Conservation (phyloP, 1,284 basidiomycete species). For the Boletellus deceptivus region DNA sequence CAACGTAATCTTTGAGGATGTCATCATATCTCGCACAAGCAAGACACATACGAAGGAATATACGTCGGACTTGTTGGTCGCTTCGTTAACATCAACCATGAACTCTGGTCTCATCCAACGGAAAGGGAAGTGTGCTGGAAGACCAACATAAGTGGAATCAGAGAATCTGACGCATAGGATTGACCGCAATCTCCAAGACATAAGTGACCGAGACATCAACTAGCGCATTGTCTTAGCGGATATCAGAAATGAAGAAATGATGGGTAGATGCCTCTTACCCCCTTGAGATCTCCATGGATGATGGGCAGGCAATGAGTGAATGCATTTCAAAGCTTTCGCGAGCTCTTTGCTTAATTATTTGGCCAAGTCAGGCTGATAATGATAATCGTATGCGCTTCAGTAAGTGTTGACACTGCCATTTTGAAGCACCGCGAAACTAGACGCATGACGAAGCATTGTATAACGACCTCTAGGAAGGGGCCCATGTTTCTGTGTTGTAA, state of each 20-base stretch:
- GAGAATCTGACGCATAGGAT: slow-evolving; percentile 21
- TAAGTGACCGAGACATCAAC: slow-evolving; percentile 27
- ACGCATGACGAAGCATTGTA: slow-evolving; percentile 19
- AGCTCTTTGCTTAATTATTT: too few species aligned
- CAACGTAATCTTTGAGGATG: neutral
- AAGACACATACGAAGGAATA: slow-evolving; percentile 29
- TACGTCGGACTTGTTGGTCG: slow-evolving; percentile 6
- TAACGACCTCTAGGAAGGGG: slow-evolving; percentile 17
- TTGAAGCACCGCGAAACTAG: slow-evolving; percentile 40
- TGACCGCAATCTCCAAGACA: slow-evolving; percentile 39
- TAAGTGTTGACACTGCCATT: slow-evolving; percentile 33
- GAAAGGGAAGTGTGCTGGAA: neutral
- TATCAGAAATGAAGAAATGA: slow-evolving; percentile 1
- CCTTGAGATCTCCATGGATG: too few species aligned
- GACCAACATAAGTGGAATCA: slow-evolving; percentile 27
- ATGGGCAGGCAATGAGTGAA: too few species aligned
- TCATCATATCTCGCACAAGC: slow-evolving; percentile 22
- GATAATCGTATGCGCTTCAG: neutral
- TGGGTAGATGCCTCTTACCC: too few species aligned
- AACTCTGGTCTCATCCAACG: slow-evolving; percentile 34
- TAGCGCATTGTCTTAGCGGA: slow-evolving; percentile 8
- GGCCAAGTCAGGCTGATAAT: neutral
- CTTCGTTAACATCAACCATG: slow-evolving; percentile 6
- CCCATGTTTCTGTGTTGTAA: slow-evolving; percentile 11
- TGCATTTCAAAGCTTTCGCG: too few species aligned